A percentile compares a stretch with the other conserved stretches of the same genome.
phyloP scores from a whole-genome alignment of 176 grass and related monocot genomes.

The Zizania latifolia region DNA sequence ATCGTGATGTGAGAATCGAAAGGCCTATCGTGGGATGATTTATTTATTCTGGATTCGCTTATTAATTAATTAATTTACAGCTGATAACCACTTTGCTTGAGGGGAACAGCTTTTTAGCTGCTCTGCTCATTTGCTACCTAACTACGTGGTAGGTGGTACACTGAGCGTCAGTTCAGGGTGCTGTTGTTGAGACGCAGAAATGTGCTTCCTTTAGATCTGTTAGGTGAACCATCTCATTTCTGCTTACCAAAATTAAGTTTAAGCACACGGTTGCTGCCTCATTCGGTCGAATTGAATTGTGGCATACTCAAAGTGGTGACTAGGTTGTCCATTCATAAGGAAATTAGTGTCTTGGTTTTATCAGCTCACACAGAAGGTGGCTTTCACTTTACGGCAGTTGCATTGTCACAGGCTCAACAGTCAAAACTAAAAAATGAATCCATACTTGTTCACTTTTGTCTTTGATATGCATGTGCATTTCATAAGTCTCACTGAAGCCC shows the following conservation, averaged over 20 bases:
- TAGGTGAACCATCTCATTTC: conserved; percentile 8
- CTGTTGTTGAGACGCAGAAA: background rate
- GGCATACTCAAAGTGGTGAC: background rate
- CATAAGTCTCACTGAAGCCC: background rate
- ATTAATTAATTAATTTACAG: background rate
- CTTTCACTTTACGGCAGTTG: too few species aligned
- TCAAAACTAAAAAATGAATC: background rate
- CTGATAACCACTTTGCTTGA: background rate
- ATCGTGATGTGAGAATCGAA: background rate
- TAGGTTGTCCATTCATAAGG: background rate
- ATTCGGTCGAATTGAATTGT: background rate
- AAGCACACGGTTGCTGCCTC: background rate
- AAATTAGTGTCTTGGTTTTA: background rate
- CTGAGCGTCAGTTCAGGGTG: background rate
- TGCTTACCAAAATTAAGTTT: background rate
- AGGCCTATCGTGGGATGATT: background rate
- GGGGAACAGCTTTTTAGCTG: background rate
- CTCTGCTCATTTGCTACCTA: background rate
- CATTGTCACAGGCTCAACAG: background rate
- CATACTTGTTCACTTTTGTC: background rate
- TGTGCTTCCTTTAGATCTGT: background rate
- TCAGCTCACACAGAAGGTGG: too few species aligned
- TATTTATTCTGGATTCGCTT: background rate
- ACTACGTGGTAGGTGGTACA: too few species aligned
- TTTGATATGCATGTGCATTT: background rate